Base-by-base conservation (phyloP, 2,329 filamentous ascomycete genomes). In the Ilyonectria mors-panacis region DNA sequence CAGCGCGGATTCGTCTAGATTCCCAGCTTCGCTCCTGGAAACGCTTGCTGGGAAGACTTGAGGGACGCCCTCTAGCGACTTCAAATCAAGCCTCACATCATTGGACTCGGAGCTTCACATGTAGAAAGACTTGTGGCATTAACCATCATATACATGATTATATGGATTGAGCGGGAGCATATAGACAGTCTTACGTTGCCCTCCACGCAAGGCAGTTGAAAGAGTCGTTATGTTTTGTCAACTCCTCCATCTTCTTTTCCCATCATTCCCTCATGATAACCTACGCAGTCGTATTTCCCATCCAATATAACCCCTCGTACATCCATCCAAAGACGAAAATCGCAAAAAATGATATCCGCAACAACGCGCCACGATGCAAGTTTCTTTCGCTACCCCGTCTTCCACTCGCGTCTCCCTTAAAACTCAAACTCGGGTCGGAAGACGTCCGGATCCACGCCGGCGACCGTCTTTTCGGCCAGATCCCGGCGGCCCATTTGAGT, bases 391-490 rank as follows among this genome's bases (percentile, higher is more conserved):
- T 39, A 12, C 28, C 19, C 51, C 23, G 6, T 26, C 23, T 44
- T 33, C 21, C 23, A 10, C 28, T 21, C n/a, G 12, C 19, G 10
- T n/a, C 17, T 59, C 59, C 35, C 44, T 75, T 81, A 89, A 75
- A 97, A 97, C 67, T 97, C 95, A 86, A 98, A 96, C 75, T 98
- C 94, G 65, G 90, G 90, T 76, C 94, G 89, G 85, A 99, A 97
- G 44, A 91, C 85, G 77, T 96, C 94, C 28, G 97, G 91, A 82
- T 98, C 94, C 84, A 99, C 95, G 28, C 95, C 95, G 1, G 91
- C 89, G 13, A 95, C 91, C 6, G 98, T 96, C 84, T 91, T 88
- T 79, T 98, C 95, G 3, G 93, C 92, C 77, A 99, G 80, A 81
- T 99, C 96, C 63, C 94, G 86, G 65, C 96, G 85, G 2, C 93